phyloP scores from a whole-genome alignment of 495 filamentous ascomycete species.

The Penicillium soppii region DNA sequence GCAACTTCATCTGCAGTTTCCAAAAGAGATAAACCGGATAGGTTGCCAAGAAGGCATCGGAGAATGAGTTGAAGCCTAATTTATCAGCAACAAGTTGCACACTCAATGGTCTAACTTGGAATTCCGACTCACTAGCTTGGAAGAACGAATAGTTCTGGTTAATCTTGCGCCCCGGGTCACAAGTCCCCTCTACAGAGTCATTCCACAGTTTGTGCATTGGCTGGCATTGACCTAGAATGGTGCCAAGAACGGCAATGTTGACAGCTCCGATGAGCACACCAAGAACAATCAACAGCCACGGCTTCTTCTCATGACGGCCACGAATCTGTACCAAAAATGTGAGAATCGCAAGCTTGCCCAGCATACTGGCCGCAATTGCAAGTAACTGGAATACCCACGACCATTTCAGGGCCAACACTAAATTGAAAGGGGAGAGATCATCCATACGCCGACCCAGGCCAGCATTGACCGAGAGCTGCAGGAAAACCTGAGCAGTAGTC shows the following conservation, averaged over 20 bases:
- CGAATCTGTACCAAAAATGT: conserved; percentile 32
- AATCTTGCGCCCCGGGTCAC: conserved; percentile 20
- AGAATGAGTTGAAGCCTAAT: conserved; percentile 27
- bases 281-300: conserved; percentile 28
- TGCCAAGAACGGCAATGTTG: conserved; percentile 22
- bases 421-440: conserved; percentile 14
- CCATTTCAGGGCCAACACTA: conserved; percentile 23
- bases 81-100: too few relatives aligned
- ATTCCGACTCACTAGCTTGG: conserved; percentile 22
- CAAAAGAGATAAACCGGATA: conserved; percentile 36
- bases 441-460: conserved; percentile 29
- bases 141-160: conserved; percentile 28
- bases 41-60: conserved; percentile 30
- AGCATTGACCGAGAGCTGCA: conserved; percentile 20
- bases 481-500: conserved; percentile 14
- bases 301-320: conserved; percentile 22
- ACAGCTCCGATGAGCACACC: conserved; percentile 19
- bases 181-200: conserved; percentile 18
- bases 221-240: conserved; percentile 24
- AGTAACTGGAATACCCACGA: conserved; percentile 34
- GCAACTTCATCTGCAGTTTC: conserved; percentile 29
- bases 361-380: conserved; percentile 21
- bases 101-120: not conserved
- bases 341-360: conserved; percentile 34
- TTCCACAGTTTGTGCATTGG: conserved; percentile 32